Evolutionary conservation across 306 rosid species (phyloP).

Genomic region (Argentina anserina): DNA sequence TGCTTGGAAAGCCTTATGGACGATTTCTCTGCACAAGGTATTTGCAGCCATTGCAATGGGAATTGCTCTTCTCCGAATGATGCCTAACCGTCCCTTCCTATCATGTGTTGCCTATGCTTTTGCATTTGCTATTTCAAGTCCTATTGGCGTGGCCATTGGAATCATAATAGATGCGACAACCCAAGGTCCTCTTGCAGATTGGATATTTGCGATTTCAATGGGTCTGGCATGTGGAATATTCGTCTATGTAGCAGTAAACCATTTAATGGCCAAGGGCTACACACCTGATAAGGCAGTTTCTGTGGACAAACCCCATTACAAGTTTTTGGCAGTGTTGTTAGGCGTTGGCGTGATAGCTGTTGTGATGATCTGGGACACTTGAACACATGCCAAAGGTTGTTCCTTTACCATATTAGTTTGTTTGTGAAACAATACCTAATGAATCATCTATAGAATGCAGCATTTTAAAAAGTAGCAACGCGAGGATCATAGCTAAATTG

Average conservation of each 20-base stretch:
- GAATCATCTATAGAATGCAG: neutral
- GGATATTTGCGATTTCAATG: constrained; percentile 84
- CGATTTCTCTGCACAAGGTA: constrained; percentile 73
- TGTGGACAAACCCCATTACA: constrained; percentile 41
- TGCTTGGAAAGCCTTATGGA: constrained; percentile 96
- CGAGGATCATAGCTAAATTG: neutral
- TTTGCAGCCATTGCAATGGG: constrained; percentile 91
- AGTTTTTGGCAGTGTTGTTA: constrained; percentile 54
- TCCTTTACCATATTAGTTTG: neutral
- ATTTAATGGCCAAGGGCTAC: constrained; percentile 62
- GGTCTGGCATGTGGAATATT: constrained; percentile 80
- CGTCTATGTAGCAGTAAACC: constrained; percentile 66
- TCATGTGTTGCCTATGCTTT: constrained; percentile 62
- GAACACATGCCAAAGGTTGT: constrained; percentile 3
- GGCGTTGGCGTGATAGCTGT: constrained; percentile 72
- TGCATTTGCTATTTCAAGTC: constrained; percentile 78
- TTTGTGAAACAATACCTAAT: neutral
- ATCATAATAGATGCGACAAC: constrained; percentile 66
- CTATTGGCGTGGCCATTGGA: constrained; percentile 73
- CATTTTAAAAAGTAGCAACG: neutral
- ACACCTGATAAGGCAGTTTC: constrained; percentile 27
- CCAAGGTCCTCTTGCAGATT: constrained; percentile 57
- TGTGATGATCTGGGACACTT: constrained; percentile 89
- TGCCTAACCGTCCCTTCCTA: constrained; percentile 57
- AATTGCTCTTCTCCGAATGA: constrained; percentile 76